phyloP scores from a whole-genome alignment of 192 early-diverging fungal genomes.

The Linnemannia elongata region DNA sequence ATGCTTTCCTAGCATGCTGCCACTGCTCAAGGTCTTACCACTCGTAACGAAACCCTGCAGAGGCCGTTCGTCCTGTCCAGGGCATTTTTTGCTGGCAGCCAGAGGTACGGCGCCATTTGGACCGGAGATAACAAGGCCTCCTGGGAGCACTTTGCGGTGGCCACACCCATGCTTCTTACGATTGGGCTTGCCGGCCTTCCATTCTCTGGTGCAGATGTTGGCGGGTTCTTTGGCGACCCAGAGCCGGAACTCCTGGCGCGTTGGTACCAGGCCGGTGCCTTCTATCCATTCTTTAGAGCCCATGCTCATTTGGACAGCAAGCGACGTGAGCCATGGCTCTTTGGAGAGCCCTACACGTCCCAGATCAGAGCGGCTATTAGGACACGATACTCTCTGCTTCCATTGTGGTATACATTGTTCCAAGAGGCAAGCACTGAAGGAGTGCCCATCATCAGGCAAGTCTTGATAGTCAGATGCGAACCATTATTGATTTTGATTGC shows the following conservation, averaged over 20 bases:
- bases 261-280: conserved; percentile 97
- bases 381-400: conserved; percentile 88
- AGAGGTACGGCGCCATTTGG: conserved; percentile 97
- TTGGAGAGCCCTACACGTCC: conserved; percentile 87
- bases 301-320: conserved; percentile 99
- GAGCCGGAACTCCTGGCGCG: conserved; percentile 86
- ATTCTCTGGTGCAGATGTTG: conserved; percentile 96
- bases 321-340: conserved; percentile 96
- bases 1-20: conserved; percentile 75
- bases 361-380: conserved; percentile 85
- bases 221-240: conserved; percentile 98
- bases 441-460: conserved; percentile 79
- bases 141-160: conserved; percentile 88
- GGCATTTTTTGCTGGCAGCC: conserved; percentile 98
- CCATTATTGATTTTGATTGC: background rate
- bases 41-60: conserved; percentile 64
- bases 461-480: background rate
- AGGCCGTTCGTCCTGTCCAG: conserved; percentile 96
- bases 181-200: conserved; percentile 90
- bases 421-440: conserved; percentile 81
- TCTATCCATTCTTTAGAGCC: conserved; percentile 97
- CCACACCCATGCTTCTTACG: conserved; percentile 91
- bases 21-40: conserved; percentile 83
- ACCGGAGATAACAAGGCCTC: conserved; percentile 96
- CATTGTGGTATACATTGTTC: conserved; percentile 95